phyloP scores from a whole-genome alignment of 208 protist genomes.

The Crithidia acanthocephali region DNA sequence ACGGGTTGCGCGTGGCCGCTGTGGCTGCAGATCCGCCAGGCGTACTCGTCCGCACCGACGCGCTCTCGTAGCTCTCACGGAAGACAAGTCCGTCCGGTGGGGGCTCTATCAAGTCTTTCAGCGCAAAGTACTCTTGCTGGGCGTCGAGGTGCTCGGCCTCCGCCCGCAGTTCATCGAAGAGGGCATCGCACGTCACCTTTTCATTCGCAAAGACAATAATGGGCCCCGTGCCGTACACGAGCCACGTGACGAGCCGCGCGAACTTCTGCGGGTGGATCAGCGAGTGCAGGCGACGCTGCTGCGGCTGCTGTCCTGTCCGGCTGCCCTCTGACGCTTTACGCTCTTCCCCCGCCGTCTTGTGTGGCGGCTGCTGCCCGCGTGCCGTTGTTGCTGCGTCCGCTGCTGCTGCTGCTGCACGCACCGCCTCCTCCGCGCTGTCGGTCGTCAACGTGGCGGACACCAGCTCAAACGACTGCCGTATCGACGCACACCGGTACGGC shows the following conservation, averaged over 20 bases:
- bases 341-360: too few relatives aligned
- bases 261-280: conserved; percentile 78
- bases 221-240: conserved; percentile 54
- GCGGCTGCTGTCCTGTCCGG: background rate
- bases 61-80: conserved; percentile 6
- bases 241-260: conserved; percentile 68
- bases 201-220: conserved; percentile 87
- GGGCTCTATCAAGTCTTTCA: conserved; percentile 56
- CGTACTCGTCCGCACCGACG: background rate
- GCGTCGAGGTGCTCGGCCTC: conserved; percentile 56
- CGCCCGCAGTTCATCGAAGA: conserved; percentile 65
- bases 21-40: background rate
- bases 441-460: conserved; percentile 27
- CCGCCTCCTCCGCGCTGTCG: background rate
- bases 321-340: background rate
- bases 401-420: background rate
- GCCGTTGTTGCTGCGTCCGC: background rate
- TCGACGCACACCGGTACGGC: conserved; percentile 61
- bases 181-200: conserved; percentile 69
- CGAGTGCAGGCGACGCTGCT: conserved; percentile 33
- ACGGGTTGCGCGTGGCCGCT: background rate
- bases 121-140: conserved; percentile 43
- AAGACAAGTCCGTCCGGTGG: conserved; percentile 33
- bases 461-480: conserved; percentile 79
- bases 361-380: too few relatives aligned